These are phyloP conservation scores for Penicillium expansum DNA, from an alignment of 2,329 filamentous ascomycete genomes.

Conservation along the genomic window DNA sequence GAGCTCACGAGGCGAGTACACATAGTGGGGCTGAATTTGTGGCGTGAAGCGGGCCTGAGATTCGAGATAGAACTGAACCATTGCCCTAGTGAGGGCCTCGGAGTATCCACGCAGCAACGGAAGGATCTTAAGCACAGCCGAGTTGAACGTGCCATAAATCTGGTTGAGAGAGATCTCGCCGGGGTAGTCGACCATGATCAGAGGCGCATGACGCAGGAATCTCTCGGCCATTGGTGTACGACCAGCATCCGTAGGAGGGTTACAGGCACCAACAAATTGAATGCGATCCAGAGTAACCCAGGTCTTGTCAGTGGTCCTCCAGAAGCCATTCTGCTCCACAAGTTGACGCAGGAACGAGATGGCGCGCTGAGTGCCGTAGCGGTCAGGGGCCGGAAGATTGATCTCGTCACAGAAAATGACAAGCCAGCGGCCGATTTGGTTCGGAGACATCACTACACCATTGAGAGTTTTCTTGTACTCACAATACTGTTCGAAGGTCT, in stretches of 20 bases:
- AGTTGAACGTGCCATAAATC: slow-evolving; percentile 98
- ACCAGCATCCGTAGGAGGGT: slow-evolving; percentile 94
- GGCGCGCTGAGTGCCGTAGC: slow-evolving; percentile 93
- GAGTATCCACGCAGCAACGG: slow-evolving; percentile 92
- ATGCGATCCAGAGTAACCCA: slow-evolving; percentile 98
- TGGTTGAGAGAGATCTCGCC: slow-evolving; percentile 91
- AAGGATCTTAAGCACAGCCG: slow-evolving; percentile 92
- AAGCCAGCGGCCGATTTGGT: slow-evolving; percentile 94
- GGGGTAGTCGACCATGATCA: slow-evolving; percentile 99
- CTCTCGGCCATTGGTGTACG: slow-evolving; percentile 90
- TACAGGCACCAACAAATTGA: slow-evolving; percentile 98
- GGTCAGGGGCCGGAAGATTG: slow-evolving; percentile 95
- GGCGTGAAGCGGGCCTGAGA: slow-evolving; percentile 94
- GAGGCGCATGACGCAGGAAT: slow-evolving; percentile 93
- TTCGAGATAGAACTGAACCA: slow-evolving; percentile 95
- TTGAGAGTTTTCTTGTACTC: slow-evolving; percentile 99
- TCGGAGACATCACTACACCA: slow-evolving; percentile 91
- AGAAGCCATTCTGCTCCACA: slow-evolving; percentile 98
- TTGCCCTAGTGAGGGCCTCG: slow-evolving; percentile 89
- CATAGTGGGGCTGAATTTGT: slow-evolving; percentile 96
- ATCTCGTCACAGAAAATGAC: slow-evolving; percentile 99
- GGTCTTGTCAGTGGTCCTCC: slow-evolving; percentile 93
- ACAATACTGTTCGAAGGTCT: slow-evolving; percentile 99
- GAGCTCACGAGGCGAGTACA: slow-evolving; percentile 97
- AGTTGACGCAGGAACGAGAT: slow-evolving; percentile 97